Conservation (phyloP, 106 monocot genomes). For the Allium cepa region DNA sequence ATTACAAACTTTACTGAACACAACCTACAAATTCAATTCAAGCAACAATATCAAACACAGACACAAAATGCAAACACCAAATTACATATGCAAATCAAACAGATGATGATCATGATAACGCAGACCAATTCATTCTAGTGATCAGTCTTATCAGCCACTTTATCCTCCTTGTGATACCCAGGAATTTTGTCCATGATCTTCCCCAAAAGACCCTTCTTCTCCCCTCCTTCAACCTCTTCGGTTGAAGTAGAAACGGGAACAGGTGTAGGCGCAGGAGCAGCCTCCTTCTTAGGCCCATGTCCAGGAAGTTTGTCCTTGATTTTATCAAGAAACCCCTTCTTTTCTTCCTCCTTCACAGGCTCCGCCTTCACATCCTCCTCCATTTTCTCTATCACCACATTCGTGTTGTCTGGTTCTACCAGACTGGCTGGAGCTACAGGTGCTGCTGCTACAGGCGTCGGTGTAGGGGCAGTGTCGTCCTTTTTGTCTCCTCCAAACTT, state of each 20-base stretch:
- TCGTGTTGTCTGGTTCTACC: constrained; percentile 10
- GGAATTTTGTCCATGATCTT: constrained; percentile 80
- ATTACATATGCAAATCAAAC: not conserved
- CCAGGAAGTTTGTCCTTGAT: constrained; percentile 70
- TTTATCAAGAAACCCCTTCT: constrained; percentile 73
- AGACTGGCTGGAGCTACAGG: not conserved
- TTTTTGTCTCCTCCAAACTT: constrained; percentile 16
- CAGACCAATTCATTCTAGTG: not conserved
- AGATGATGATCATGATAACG: not conserved
- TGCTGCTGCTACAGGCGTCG: not conserved
- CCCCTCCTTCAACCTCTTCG: constrained; percentile 17
- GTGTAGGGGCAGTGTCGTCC: constrained; percentile 5
- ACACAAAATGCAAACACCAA: not conserved
- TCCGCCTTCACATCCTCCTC: not conserved
- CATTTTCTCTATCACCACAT: constrained; percentile 12
- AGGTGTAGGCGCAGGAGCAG: not conserved
- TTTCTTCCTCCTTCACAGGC: constrained; percentile 24
- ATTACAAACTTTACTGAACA: not conserved
- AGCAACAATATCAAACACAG: not conserved
- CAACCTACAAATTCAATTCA: not conserved
- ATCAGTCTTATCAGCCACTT: not conserved
- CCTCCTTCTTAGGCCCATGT: constrained; percentile 17
- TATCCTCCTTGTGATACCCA: constrained; percentile 33
- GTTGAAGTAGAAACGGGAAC: not conserved
- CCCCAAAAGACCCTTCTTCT: constrained; percentile 76